These are phyloP conservation scores for Pythium graminicola DNA, from an alignment of 352 stramenopile genomes.

Conservation along the genomic window DNA sequence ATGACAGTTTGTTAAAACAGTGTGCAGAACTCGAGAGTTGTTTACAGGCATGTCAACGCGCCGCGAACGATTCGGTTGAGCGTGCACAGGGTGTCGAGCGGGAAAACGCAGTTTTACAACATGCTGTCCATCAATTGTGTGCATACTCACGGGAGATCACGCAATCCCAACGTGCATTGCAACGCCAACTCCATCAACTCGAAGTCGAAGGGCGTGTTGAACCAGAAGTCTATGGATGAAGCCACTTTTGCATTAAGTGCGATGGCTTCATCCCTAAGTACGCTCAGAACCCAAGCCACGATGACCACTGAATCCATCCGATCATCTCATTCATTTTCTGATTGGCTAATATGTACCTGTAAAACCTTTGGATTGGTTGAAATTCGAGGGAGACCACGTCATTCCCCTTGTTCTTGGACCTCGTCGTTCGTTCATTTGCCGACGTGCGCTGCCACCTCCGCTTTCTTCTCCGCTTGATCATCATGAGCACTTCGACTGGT, in stretches of 20 bases:
- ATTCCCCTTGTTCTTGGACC: not conserved
- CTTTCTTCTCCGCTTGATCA: not conserved
- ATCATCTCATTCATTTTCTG: not conserved
- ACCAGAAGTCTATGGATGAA: slow-evolving; percentile 39
- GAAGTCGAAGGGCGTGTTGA: slow-evolving; percentile 37
- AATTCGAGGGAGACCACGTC: not conserved
- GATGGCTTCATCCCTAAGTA: slow-evolving; percentile 15
- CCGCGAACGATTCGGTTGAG: slow-evolving; percentile 27
- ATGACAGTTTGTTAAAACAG: slow-evolving; percentile 40
- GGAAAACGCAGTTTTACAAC: slow-evolving; percentile 47
- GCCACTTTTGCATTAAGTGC: slow-evolving; percentile 8
- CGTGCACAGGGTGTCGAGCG: slow-evolving; percentile 33
- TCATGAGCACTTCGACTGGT: slow-evolving; percentile 15
- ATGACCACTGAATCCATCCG: slow-evolving; percentile 16
- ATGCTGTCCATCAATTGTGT: slow-evolving; percentile 42
- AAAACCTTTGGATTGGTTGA: slow-evolving; percentile 8
- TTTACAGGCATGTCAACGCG: slow-evolving; percentile 33
- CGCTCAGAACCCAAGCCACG: not conserved
- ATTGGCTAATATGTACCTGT: not conserved
- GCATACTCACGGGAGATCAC: slow-evolving; percentile 46
- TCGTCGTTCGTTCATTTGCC: slow-evolving; percentile 1
- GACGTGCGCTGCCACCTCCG: not conserved
- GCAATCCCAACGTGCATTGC: slow-evolving; percentile 36
- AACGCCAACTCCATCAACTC: slow-evolving; percentile 43
- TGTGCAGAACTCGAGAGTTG: slow-evolving; percentile 51